Evolutionary conservation across 441 rosid species (phyloP), one percentile per base, ranked within the genome.

Genomic region (Theobroma grandiflorum): DNA sequence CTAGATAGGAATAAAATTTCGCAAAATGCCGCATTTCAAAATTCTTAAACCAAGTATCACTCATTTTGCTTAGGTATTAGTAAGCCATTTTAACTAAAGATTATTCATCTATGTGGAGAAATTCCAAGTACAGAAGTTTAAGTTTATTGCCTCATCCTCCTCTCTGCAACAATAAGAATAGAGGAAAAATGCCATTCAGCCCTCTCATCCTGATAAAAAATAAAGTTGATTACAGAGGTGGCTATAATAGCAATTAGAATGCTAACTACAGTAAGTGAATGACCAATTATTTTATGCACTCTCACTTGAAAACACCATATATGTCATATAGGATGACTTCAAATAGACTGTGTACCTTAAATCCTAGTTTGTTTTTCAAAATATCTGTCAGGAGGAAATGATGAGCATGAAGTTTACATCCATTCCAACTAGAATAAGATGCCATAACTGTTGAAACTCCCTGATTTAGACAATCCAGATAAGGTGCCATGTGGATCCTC

Each of bases 391-490:
- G 82, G 74, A 94, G 98, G 71, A 91, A 90, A 74, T 15, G 89
- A 74, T 90, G 77, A 6, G 89, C 85, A 78, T 93, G 98, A 70
- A 96, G 88, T 81, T 73, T 82, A 75, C 79, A 80, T 26, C 94
- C 95, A 61, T 94, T 94, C 99, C 99, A 96, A 85, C 98, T 93
- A 74, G 95, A 89, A 87, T 93, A 93, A 55, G 98, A 93, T 18
- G 94, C 98, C 99, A 96, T 94, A 82, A 96, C 84, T 5, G 98
- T 96, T 68, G 90, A 90, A 83, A 93, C 97, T 69, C 98, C 98
- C 77, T 86, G 93, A 69, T 91, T 74, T 77, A 96, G 85, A 80
- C 98, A 93, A 62, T 91, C 97, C 58, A 91, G 81, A 84, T 91
- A 93, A 35, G 98, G 98, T 26, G 89, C 79, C 92, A 96, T 83